phyloP scores from a whole-genome alignment of 345 rosid genomes.

The Camelina sativa region DNA sequence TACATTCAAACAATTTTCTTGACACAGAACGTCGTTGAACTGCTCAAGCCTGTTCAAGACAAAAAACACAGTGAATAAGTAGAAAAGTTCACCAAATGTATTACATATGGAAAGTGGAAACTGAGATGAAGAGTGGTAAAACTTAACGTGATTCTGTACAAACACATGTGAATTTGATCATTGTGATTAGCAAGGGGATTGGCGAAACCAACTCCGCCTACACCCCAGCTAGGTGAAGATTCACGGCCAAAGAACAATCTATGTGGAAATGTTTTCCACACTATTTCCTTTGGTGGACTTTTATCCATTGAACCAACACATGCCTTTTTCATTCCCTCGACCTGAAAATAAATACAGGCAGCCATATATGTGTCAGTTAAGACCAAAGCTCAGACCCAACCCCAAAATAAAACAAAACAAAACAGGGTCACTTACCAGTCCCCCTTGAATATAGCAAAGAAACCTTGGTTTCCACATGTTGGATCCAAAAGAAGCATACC shows the following conservation, averaged over 20 bases:
- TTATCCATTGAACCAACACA: constrained; percentile 79
- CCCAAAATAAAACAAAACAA: background rate
- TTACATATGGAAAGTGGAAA: background rate
- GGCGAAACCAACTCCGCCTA: constrained; percentile 88
- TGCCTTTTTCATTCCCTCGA: constrained; percentile 66
- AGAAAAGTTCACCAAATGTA: constrained; percentile 17
- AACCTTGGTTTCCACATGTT: constrained; percentile 86
- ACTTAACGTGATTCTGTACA: constrained; percentile 81
- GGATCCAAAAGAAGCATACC: constrained; percentile 89
- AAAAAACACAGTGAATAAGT: constrained; percentile 6
- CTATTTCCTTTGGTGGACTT: constrained; percentile 66
- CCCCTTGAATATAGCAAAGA: constrained; percentile 84
- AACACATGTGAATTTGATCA: constrained; percentile 61
- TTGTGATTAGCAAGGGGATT: constrained; percentile 56
- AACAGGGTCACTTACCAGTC: constrained; percentile 58
- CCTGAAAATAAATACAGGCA: constrained; percentile 48
- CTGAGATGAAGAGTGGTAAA: constrained; percentile 19
- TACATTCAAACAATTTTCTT: constrained; percentile 59
- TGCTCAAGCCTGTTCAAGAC: constrained; percentile 77
- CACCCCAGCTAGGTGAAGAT: constrained; percentile 68
- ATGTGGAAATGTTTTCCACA: constrained; percentile 77
- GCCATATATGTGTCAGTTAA: background rate
- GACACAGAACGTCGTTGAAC: constrained; percentile 81
- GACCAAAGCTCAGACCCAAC: background rate
- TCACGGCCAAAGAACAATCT: constrained; percentile 81